These are phyloP conservation scores for Batrachochytrium dendrobatidis DNA, from an alignment of 371 early-diverging fungal genomes.

Conservation along the genomic window DNA sequence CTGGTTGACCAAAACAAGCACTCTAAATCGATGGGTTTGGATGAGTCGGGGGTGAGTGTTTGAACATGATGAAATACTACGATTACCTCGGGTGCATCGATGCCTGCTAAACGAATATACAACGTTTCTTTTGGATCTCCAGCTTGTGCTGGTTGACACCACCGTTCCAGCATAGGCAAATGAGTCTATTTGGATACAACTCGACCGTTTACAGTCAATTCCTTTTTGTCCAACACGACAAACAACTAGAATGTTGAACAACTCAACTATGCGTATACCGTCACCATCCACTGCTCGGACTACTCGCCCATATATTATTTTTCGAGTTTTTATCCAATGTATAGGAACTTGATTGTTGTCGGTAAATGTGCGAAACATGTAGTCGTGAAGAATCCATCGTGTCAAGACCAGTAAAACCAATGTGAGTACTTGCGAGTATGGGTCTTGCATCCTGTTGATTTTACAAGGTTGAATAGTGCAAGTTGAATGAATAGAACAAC, in stretches of 20 bases:
- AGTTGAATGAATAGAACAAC: neutral
- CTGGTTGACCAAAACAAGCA: constrained; percentile 65
- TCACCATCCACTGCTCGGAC: neutral
- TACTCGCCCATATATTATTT: neutral
- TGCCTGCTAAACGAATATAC: constrained; percentile 61
- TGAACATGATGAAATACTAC: neutral
- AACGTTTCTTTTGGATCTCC: constrained; percentile 37
- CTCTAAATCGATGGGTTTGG: constrained; percentile 5
- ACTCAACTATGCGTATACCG: constrained; percentile 1
- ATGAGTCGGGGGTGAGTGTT: neutral
- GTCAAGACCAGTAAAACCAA: neutral
- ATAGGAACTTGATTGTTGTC: neutral
- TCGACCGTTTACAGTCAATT: neutral
- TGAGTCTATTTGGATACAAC: neutral
- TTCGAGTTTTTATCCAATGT: neutral
- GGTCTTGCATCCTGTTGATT: neutral
- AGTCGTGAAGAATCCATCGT: neutral
- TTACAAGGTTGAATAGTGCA: neutral
- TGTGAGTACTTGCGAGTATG: neutral
- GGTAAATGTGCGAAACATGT: neutral
- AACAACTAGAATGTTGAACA: neutral
- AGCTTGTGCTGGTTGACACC: neutral
- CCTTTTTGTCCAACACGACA: neutral
- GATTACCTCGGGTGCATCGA: constrained; percentile 69
- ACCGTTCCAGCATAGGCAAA: neutral